Percentiles rank a stretch among this genome's conserved stretches.
These are phyloP conservation scores for Mycena polygramma DNA, from an alignment of 768 basidiomycete genomes.

Conservation along the genomic window DNA sequence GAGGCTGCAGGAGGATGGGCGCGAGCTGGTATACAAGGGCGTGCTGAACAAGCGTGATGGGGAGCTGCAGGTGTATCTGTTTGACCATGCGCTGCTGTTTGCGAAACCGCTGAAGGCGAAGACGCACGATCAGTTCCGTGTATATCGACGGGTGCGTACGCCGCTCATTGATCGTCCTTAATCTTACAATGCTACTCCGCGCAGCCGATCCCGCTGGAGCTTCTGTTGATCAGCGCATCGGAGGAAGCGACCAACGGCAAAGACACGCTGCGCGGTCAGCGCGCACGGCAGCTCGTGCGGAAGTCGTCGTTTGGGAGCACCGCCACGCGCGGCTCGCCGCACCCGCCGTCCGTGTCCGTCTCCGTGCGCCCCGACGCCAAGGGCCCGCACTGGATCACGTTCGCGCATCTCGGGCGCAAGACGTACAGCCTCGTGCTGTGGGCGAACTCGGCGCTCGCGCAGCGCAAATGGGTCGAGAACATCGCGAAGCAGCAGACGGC, in stretches of 20 bases:
- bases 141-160: slow-evolving; percentile 87
- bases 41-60: slow-evolving; percentile 91
- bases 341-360: slow-evolving; percentile 60
- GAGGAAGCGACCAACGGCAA: slow-evolving; percentile 68
- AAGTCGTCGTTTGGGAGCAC: slow-evolving; percentile 36
- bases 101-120: slow-evolving; percentile 87
- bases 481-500: slow-evolving; percentile 91
- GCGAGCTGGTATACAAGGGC: slow-evolving; percentile 94
- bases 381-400: slow-evolving; percentile 92
- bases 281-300: slow-evolving; percentile 53
- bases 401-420: slow-evolving; percentile 93
- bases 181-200: not conserved
- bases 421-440: slow-evolving; percentile 93
- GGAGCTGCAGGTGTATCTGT: slow-evolving; percentile 93
- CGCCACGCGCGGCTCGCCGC: slow-evolving; percentile 29
- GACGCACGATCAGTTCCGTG: slow-evolving; percentile 92
- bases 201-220: slow-evolving; percentile 95
- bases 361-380: slow-evolving; percentile 74
- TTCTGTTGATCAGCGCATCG: slow-evolving; percentile 84
- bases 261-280: slow-evolving; percentile 49
- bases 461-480: slow-evolving; percentile 94
- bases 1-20: slow-evolving; percentile 85
- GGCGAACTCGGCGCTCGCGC: slow-evolving; percentile 86
- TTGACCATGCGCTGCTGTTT: slow-evolving; percentile 96
- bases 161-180: slow-evolving; percentile 15